These are phyloP conservation scores for Paramecium sonneborni DNA, from an alignment of 73 alveolate species.

Conservation along the genomic window DNA sequence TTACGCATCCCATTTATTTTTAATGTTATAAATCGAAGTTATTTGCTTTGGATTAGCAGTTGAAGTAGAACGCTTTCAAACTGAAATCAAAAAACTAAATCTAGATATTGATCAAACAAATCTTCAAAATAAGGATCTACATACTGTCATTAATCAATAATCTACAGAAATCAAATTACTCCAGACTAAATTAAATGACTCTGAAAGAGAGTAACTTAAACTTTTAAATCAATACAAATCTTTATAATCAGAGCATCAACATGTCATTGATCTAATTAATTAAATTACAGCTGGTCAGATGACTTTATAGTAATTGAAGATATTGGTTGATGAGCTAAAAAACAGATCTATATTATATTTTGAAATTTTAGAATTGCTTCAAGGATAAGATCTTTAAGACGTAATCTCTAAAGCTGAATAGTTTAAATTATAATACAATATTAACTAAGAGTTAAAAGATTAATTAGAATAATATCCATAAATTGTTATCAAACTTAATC, in stretches of 20 bases:
- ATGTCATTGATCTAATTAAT: neutral
- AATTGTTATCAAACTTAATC: neutral
- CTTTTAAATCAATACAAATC: neutral
- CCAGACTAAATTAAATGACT: too few species aligned
- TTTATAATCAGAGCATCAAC: neutral
- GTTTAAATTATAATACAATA: neutral
- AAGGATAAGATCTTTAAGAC: neutral
- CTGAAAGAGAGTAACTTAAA: too few species aligned
- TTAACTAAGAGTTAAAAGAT: neutral
- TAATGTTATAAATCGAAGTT: conserved; percentile 28
- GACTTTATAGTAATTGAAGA: neutral
- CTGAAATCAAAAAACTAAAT: neutral
- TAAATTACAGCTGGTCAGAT: neutral
- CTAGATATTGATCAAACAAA: neutral
- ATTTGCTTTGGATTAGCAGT: conserved; percentile 35
- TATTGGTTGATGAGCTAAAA: neutral
- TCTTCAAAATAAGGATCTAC: neutral
- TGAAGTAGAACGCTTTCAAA: conserved; percentile 16
- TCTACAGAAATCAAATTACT: too few species aligned
- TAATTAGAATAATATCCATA: neutral
- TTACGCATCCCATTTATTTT: conserved; percentile 40
- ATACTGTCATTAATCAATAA: neutral
- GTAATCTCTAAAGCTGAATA: neutral
- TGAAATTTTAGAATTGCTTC: neutral
- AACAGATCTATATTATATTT: neutral